A percentile compares a stretch with the other conserved stretches of the same genome.
Conservation (phyloP, 495 filamentous ascomycete species). For the Tuber aestivum region DNA sequence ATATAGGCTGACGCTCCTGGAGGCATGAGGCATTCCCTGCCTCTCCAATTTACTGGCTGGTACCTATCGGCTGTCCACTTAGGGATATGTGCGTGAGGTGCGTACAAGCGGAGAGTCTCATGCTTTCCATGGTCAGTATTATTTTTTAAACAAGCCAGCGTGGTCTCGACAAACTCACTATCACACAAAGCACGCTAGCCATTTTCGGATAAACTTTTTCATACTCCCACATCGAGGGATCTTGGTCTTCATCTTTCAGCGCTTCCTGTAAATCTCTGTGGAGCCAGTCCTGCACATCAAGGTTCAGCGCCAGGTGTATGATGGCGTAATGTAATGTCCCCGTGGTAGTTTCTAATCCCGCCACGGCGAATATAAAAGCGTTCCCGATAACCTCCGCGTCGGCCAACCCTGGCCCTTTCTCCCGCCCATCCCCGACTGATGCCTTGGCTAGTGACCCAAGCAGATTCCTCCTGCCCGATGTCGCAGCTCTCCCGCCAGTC, state of each 20-base stretch:
- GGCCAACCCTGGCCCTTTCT: slow-evolving; percentile 29
- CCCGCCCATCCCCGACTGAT: slow-evolving; percentile 23
- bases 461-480: slow-evolving; percentile 19
- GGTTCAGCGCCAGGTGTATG: slow-evolving; percentile 46
- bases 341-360: slow-evolving; percentile 52
- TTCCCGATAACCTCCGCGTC: slow-evolving; percentile 50
- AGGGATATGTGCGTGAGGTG: slow-evolving; percentile 44
- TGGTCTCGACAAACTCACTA: slow-evolving; percentile 40
- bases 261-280: slow-evolving; percentile 48
- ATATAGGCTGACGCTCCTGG: slow-evolving; percentile 43
- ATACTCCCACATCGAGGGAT: slow-evolving; percentile 45
- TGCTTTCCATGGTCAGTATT: slow-evolving; percentile 27
- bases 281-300: slow-evolving; percentile 46
- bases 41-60: slow-evolving; percentile 37
- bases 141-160: slow-evolving; percentile 1
- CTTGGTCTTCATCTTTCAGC: slow-evolving; percentile 40
- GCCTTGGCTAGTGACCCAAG: slow-evolving; percentile 23
- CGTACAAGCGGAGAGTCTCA: slow-evolving; percentile 48
- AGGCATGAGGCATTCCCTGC: slow-evolving; percentile 42
- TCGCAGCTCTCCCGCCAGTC: slow-evolving; percentile 5
- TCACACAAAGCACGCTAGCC: slow-evolving; percentile 42
- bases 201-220: slow-evolving; percentile 44
- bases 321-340: slow-evolving; percentile 47
- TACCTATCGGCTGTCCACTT: slow-evolving; percentile 42
- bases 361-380: slow-evolving; percentile 50